phyloP scores from a whole-genome alignment of 306 rosid species.

The Corylus avellana region DNA sequence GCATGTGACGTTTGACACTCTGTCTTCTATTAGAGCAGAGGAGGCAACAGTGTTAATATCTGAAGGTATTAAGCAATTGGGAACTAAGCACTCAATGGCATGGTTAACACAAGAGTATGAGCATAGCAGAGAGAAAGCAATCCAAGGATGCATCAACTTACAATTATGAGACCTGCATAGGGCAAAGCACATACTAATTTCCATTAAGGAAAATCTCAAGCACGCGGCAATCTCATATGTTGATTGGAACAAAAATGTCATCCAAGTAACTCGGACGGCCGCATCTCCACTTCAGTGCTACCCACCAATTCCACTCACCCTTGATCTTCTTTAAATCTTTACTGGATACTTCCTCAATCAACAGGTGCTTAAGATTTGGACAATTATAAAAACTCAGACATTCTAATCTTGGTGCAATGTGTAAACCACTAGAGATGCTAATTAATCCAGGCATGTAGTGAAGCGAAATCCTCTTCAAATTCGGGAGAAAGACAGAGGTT shows the following conservation, averaged over 20 bases:
- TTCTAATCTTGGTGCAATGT: neutral
- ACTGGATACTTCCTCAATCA: neutral
- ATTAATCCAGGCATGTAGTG: conserved; percentile 8
- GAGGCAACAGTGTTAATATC: no score
- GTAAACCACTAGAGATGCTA: conserved; percentile 22
- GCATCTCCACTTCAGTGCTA: neutral
- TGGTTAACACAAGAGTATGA: no score
- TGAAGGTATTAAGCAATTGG: no score
- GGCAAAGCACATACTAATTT: no score
- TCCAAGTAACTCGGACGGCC: neutral
- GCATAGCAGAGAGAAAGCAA: no score
- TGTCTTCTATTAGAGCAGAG: no score
- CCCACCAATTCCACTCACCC: conserved; percentile 29
- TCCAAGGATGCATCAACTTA: no score
- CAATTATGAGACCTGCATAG: no score
- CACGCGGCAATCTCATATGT: neutral
- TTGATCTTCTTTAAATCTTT: neutral
- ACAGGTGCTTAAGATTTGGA: conserved; percentile 14
- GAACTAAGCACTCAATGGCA: no score
- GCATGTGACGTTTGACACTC: no score
- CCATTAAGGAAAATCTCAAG: no score
- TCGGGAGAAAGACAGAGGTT: conserved; percentile 5
- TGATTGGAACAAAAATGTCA: conserved; percentile 1
- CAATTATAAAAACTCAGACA: conserved; percentile 23
- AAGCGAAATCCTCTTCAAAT: conserved; percentile 1